Evolutionary conservation across 2,329 filamentous ascomycete species (phyloP).

Genomic region (Volutella citrinella): DNA sequence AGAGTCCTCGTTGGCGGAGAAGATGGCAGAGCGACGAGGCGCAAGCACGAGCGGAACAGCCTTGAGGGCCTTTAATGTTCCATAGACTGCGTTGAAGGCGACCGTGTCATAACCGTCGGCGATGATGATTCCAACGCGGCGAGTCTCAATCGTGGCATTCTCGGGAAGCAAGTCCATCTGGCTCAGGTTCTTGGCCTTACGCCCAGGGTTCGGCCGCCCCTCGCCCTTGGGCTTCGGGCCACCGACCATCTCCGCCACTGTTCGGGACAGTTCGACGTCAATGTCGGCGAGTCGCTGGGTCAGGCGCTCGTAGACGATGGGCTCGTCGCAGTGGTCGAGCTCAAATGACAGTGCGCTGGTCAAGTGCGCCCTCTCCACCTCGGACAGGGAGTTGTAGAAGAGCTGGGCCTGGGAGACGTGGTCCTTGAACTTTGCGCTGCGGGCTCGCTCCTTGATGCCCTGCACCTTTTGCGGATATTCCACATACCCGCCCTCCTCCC

Average conservation of each 20-base stretch:
- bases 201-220: constrained; percentile 59
- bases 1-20: constrained; percentile 55
- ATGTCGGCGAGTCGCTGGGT: constrained; percentile 68
- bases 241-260: constrained; percentile 68
- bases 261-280: constrained; percentile 65
- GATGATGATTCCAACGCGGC: constrained; percentile 72
- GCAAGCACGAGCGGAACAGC: constrained; percentile 74
- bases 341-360: constrained; percentile 73
- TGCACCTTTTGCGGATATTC: constrained; percentile 62
- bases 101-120: constrained; percentile 72
- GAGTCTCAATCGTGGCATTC: constrained; percentile 65
- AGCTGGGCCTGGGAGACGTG: constrained; percentile 76
- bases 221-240: constrained; percentile 54
- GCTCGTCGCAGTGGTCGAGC: constrained; percentile 79
- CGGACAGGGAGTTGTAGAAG: constrained; percentile 75
- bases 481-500: constrained; percentile 63
- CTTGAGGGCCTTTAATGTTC: constrained; percentile 56
- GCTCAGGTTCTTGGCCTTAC: constrained; percentile 64
- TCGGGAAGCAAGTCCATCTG: constrained; percentile 65
- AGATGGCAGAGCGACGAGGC: constrained; percentile 63
- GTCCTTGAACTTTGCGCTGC: constrained; percentile 73
- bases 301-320: constrained; percentile 70
- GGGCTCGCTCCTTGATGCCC: constrained; percentile 68
- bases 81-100: constrained; percentile 63
- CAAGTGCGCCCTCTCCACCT: constrained; percentile 67